A percentile compares a stretch with the other conserved stretches of the same genome.
phyloP scores from a whole-genome alignment of 768 basidiomycete species.

The Rhizopogon vinicolor region DNA sequence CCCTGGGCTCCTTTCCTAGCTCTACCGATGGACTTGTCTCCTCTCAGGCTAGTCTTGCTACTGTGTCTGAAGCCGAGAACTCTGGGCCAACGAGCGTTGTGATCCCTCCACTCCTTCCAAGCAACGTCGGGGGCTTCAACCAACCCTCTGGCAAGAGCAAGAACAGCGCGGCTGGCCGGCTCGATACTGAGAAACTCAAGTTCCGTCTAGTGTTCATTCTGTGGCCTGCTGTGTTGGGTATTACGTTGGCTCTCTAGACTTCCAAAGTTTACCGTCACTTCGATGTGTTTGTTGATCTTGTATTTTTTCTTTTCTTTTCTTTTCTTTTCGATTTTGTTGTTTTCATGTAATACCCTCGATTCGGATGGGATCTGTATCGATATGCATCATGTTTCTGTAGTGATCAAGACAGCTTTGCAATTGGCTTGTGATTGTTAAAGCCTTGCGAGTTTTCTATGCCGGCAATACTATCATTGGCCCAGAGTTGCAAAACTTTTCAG shows the following conservation, averaged over 20 bases:
- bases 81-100: background rate
- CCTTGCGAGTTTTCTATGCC: no score
- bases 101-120: constrained; percentile 3
- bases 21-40: background rate
- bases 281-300: background rate
- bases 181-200: constrained; percentile 33
- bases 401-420: no score
- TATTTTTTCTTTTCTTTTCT: background rate
- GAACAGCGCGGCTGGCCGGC: constrained; percentile 17
- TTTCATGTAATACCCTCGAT: background rate
- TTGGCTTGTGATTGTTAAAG: no score
- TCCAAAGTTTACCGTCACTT: no score
- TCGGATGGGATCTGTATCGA: no score
- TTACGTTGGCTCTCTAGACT: constrained; percentile 47
- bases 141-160: constrained; percentile 3
- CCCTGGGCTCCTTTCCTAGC: background rate
- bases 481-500: no score
- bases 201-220: constrained; percentile 47
- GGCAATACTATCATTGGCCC: no score
- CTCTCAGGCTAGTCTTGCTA: background rate
- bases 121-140: background rate
- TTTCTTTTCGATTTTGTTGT: background rate
- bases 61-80: background rate
- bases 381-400: no score
- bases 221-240: constrained; percentile 53